Evolutionary conservation across 2,329 filamentous ascomycete genomes (phyloP).

Genomic region (Monilinia fructigena): DNA sequence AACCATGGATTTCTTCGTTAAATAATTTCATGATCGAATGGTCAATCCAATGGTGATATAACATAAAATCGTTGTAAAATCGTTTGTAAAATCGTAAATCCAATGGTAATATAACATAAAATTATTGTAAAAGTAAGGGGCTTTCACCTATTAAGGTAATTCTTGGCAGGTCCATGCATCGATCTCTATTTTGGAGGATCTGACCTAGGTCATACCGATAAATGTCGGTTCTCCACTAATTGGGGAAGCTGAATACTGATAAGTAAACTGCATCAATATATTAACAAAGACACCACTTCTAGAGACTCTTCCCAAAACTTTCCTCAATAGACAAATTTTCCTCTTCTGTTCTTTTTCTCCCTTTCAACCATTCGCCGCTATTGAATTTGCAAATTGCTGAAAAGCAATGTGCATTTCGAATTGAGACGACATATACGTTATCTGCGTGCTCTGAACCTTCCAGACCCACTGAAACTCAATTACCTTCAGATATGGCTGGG

Average conservation of each 20-base stretch:
- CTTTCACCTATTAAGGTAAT: background rate
- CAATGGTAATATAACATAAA: background rate
- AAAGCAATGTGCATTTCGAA: constrained; percentile 10
- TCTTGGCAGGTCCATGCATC: background rate
- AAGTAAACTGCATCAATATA: constrained; percentile 6
- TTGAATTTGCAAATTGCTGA: background rate
- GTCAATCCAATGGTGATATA: background rate
- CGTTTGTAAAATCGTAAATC: too few species aligned
- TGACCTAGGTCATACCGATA: background rate
- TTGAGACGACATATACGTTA: constrained; percentile 15
- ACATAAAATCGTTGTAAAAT: background rate
- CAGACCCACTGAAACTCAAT: constrained; percentile 29
- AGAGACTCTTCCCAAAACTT: background rate
- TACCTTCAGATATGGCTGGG: constrained; percentile 35
- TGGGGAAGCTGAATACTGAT: constrained; percentile 14
- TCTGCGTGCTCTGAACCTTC: constrained; percentile 20
- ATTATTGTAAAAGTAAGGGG: background rate
- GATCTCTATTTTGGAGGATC: background rate
- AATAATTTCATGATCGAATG: background rate
- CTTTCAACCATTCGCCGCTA: background rate
- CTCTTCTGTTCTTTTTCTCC: background rate
- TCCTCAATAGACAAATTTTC: constrained; percentile 15
- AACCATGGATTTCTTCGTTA: background rate
- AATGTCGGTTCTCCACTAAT: constrained; percentile 1
- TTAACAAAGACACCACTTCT: constrained; percentile 17